A percentile compares a stretch with the other conserved stretches of the same genome.
These are phyloP conservation scores for Trichoderma sp. DNA, from an alignment of 2,329 filamentous ascomycete genomes.

Conservation along the genomic window DNA sequence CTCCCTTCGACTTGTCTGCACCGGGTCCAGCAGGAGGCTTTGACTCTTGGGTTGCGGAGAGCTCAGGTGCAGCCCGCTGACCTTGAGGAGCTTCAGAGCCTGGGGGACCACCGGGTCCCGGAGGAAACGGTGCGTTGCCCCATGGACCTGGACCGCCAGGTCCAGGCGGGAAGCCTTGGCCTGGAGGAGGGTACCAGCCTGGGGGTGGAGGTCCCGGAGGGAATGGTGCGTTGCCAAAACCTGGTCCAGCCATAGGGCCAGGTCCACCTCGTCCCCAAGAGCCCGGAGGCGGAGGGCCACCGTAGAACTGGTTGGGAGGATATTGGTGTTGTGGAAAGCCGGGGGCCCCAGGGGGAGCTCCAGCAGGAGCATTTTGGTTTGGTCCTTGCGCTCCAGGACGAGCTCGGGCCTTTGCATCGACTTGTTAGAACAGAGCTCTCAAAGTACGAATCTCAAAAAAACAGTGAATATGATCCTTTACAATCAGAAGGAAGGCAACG, in stretches of 20 bases:
- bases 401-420: conserved; percentile 39
- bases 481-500: conserved; percentile 99
- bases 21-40: conserved; percentile 39
- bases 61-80: conserved; percentile 48
- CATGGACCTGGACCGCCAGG: conserved; percentile 60
- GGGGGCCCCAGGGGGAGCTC: conserved; percentile 36
- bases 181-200: conserved; percentile 76
- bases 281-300: conserved; percentile 50
- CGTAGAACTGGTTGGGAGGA: conserved; percentile 48
- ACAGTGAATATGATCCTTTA: conserved; percentile 19
- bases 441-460: not conserved
- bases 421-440: conserved; percentile 26
- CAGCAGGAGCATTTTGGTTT: conserved; percentile 36
- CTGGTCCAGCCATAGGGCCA: conserved; percentile 56
- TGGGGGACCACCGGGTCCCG: conserved; percentile 54
- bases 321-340: conserved; percentile 47
- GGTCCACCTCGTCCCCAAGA: conserved; percentile 56
- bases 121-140: conserved; percentile 61
- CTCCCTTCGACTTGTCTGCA: conserved; percentile 48
- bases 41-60: conserved; percentile 11
- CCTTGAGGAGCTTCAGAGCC: conserved; percentile 60
- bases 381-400: conserved; percentile 36
- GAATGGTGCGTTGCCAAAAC: conserved; percentile 73
- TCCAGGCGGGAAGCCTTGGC: conserved; percentile 68
- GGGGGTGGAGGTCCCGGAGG: conserved; percentile 57